These are phyloP conservation scores for Draba incana DNA, from an alignment of 345 rosid genomes.

Conservation along the genomic window DNA sequence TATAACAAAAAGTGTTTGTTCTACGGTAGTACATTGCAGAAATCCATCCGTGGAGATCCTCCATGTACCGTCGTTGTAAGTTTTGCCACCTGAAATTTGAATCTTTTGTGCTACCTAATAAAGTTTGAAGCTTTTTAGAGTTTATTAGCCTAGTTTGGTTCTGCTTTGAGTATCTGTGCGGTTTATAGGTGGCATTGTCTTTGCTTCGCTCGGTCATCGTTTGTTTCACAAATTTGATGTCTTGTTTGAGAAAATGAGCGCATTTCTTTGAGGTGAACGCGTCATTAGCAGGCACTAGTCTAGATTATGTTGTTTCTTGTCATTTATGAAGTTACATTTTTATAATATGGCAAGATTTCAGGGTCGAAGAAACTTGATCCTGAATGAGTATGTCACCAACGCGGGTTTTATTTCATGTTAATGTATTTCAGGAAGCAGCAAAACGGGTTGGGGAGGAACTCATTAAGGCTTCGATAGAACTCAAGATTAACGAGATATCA, in stretches of 20 bases:
- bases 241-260: background rate
- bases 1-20: slow-evolving; percentile 76
- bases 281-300: background rate
- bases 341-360: background rate
- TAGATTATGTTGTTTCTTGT: slow-evolving; percentile 1
- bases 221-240: slow-evolving; percentile 7
- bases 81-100: background rate
- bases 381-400: background rate
- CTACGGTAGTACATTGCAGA: slow-evolving; percentile 85
- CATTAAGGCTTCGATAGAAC: slow-evolving; percentile 62
- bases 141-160: background rate
- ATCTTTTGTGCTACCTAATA: background rate
- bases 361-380: background rate
- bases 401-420: slow-evolving; percentile 13
- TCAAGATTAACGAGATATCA: slow-evolving; percentile 69
- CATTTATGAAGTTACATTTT: slow-evolving; percentile 9
- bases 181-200: slow-evolving; percentile 11
- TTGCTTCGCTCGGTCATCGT: background rate
- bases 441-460: slow-evolving; percentile 83
- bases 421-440: slow-evolving; percentile 72
- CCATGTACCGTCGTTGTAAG: slow-evolving; percentile 65
- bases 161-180: background rate
- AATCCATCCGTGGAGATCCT: slow-evolving; percentile 64
- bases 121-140: background rate
- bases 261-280: background rate